Conservation (phyloP, 768 basidiomycete genomes). For the Boletus speciosus region DNA sequence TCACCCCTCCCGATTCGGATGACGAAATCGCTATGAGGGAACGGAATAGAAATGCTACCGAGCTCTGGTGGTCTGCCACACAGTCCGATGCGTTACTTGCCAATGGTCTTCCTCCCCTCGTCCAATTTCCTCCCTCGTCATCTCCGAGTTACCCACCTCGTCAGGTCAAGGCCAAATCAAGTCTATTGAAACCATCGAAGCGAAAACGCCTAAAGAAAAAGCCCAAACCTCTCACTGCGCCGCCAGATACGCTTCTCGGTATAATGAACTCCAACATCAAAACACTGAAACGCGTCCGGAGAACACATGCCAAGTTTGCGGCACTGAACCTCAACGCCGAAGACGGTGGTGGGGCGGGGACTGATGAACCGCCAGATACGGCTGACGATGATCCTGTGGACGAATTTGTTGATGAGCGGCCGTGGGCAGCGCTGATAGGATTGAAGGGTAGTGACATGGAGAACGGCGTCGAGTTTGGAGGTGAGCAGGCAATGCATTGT, state of each 20-base stretch:
- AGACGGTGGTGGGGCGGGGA: conserved; percentile 32
- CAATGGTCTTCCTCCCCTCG: conserved; percentile 61
- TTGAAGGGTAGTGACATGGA: conserved; percentile 9
- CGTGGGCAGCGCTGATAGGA: conserved; percentile 45
- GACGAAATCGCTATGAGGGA: conserved; percentile 26
- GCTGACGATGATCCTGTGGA: conserved; percentile 28
- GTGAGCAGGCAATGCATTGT: conserved; percentile 58
- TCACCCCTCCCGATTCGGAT: conserved; percentile 39
- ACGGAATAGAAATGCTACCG: conserved; percentile 41
- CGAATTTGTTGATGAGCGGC: conserved; percentile 52
- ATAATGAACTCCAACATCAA: conserved; percentile 76
- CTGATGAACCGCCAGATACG: conserved; percentile 34
- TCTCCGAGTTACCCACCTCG: conserved; percentile 4
- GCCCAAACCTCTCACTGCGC: conserved; percentile 10
- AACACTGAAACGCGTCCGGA: conserved; percentile 68
- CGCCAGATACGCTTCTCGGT: conserved; percentile 51
- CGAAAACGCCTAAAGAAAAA: conserved; percentile 27
- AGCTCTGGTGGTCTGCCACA: conserved; percentile 75
- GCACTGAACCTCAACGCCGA: conserved; percentile 43
- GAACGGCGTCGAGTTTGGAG: conserved; percentile 52
- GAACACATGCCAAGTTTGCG: conserved; percentile 69
- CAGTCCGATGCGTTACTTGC: conserved; percentile 58
- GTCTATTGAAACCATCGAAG: conserved; percentile 7
- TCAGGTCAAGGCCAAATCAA: conserved; percentile 13
- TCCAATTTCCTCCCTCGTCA: conserved; percentile 26